phyloP scores from a whole-genome alignment of 2,329 filamentous ascomycete species.

The Aspergillus uvarum region DNA sequence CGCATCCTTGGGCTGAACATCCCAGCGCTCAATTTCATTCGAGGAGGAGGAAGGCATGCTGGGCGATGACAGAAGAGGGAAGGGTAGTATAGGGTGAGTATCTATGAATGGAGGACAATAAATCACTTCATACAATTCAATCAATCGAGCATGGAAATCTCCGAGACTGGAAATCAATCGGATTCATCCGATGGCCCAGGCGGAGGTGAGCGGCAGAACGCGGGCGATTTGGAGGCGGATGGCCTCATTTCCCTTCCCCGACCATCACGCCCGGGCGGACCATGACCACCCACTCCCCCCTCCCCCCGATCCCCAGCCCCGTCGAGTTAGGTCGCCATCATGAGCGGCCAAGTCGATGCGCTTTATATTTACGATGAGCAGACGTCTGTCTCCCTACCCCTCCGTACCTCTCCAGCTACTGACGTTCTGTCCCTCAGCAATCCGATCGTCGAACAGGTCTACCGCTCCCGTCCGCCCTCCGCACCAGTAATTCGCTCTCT shows the following conservation, averaged over 20 bases:
- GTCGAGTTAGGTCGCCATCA: constrained; percentile 47
- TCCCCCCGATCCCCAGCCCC: constrained; percentile 7
- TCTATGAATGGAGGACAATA: background rate
- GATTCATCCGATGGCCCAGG: constrained; percentile 16
- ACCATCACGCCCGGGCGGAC: background rate
- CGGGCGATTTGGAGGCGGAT: constrained; percentile 1
- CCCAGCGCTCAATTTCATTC: constrained; percentile 45
- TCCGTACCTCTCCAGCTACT: constrained; percentile 11
- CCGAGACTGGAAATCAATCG: background rate
- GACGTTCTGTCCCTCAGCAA: constrained; percentile 56
- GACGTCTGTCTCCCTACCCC: constrained; percentile 59
- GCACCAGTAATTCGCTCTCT: constrained; percentile 75
- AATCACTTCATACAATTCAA: background rate
- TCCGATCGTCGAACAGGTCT: constrained; percentile 83
- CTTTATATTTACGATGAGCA: constrained; percentile 96
- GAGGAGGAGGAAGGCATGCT: constrained; percentile 26
- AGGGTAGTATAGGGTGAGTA: background rate
- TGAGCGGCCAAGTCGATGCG: constrained; percentile 88
- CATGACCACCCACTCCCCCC: constrained; percentile 6
- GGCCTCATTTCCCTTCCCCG: constrained; percentile 1
- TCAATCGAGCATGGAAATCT: no score
- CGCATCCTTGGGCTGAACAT: constrained; percentile 58
- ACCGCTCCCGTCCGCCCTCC: constrained; percentile 76
- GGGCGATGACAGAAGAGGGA: background rate
- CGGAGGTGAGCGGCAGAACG: constrained; percentile 36